Percentiles rank a stretch among this genome's conserved stretches.
Conservation (phyloP, 345 rosid species). For the Heritiera littoralis region DNA sequence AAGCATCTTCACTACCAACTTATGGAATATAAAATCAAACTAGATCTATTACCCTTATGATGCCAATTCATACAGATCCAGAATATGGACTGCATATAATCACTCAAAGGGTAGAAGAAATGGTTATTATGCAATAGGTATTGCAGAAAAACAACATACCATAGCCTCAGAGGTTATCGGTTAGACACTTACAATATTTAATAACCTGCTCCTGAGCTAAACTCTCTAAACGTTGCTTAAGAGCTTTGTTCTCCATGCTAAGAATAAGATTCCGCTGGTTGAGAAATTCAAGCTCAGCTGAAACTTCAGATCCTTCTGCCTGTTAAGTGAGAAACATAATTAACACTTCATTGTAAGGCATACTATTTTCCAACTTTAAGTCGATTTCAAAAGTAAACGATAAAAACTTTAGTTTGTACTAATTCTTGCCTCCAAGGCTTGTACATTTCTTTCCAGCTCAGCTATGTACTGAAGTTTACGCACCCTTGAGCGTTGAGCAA, state of each 20-base stretch:
- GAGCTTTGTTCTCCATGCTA: slow-evolving; percentile 85
- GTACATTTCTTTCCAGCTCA: slow-evolving; percentile 93
- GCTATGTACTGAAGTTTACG: slow-evolving; percentile 98
- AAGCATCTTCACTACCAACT: not conserved
- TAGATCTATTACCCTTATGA: not conserved
- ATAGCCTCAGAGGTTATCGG: not conserved
- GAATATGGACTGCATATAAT: not conserved
- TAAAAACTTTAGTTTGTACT: slow-evolving; percentile 12
- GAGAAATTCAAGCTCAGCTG: slow-evolving; percentile 86
- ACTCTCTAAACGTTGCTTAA: slow-evolving; percentile 77
- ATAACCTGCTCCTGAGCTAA: slow-evolving; percentile 78
- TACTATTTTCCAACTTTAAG: not conserved
- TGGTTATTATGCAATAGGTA: not conserved
- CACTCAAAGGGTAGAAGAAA: not conserved
- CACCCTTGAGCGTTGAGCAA: slow-evolving; percentile 94
- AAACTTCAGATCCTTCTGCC: slow-evolving; percentile 79
- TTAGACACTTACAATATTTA: slow-evolving; percentile 60
- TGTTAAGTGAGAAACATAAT: slow-evolving; percentile 25
- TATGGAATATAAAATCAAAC: too few species aligned
- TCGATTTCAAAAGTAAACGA: not conserved
- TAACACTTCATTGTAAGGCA: slow-evolving; percentile 12
- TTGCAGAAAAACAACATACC: slow-evolving; percentile 2
- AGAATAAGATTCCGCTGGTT: slow-evolving; percentile 76
- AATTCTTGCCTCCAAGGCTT: slow-evolving; percentile 75
- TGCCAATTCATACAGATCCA: not conserved